These are phyloP conservation scores for Cytidiella melzeri DNA, from an alignment of 768 basidiomycete genomes.

Conservation along the genomic window DNA sequence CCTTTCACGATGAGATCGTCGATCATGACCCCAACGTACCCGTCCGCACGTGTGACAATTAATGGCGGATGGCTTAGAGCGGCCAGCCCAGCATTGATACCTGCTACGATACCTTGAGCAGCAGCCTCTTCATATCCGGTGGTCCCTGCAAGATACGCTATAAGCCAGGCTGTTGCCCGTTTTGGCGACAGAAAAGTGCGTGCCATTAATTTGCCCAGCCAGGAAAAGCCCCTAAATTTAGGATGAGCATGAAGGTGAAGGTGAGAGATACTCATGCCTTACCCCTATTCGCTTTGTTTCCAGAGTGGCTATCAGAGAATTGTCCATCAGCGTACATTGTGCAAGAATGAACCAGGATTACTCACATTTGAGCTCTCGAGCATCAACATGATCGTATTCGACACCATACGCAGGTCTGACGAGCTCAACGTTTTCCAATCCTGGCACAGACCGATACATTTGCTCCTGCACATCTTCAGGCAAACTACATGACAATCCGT, in stretches of 20 bases:
- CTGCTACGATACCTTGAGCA: constrained; percentile 83
- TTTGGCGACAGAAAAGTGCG: not conserved
- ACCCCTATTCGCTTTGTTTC: constrained; percentile 83
- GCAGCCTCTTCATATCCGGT: constrained; percentile 96
- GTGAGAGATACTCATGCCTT: not conserved
- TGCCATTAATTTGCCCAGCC: constrained; percentile 86
- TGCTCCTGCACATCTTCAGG: constrained; percentile 80
- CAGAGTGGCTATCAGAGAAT: constrained; percentile 49
- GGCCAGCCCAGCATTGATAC: constrained; percentile 79
- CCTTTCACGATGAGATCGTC: constrained; percentile 88
- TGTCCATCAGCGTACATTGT: not conserved
- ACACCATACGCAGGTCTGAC: constrained; percentile 86
- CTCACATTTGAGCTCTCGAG: constrained; percentile 70
- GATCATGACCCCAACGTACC: constrained; percentile 85
- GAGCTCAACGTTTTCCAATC: constrained; percentile 81
- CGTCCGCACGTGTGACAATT: constrained; percentile 74
- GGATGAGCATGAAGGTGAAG: not conserved
- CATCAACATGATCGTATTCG: constrained; percentile 89
- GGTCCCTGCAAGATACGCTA: constrained; percentile 45
- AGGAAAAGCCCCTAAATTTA: constrained; percentile 71
- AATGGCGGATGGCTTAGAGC: constrained; percentile 52
- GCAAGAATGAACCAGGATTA: constrained; percentile 11
- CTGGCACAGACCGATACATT: constrained; percentile 80
- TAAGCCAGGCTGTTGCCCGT: constrained; percentile 18
- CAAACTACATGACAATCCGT: constrained; percentile 83